A percentile compares a stretch with the other conserved stretches of the same genome.
These are phyloP conservation scores for Lachancea waltii DNA, from an alignment of 805 yeast species.

Conservation along the genomic window DNA sequence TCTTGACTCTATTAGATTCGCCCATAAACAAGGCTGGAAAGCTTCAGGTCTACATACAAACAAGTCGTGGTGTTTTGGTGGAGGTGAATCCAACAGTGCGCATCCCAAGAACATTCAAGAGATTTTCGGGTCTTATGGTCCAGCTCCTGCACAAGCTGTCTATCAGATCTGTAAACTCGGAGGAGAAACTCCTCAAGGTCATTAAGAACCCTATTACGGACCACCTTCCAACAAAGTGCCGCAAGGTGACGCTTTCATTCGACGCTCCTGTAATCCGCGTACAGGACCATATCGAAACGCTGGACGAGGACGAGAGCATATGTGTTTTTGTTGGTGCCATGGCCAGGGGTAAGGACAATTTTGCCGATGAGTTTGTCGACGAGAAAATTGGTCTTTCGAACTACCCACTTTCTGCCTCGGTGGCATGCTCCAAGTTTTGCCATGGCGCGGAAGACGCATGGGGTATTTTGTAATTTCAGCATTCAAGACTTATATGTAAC, in stretches of 20 bases:
- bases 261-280: slow-evolving; percentile 86
- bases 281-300: slow-evolving; percentile 73
- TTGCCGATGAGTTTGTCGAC: slow-evolving; percentile 95
- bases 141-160: slow-evolving; percentile 88
- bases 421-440: slow-evolving; percentile 96
- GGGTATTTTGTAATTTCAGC: slow-evolving; percentile 49
- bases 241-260: slow-evolving; percentile 84
- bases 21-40: slow-evolving; percentile 97
- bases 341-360: slow-evolving; percentile 97
- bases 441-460: slow-evolving; percentile 99
- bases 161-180: slow-evolving; percentile 90
- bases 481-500: not conserved
- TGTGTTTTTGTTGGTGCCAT: slow-evolving; percentile 99
- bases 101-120: slow-evolving; percentile 95
- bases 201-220: slow-evolving; percentile 96
- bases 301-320: slow-evolving; percentile 85
- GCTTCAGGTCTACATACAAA: slow-evolving; percentile 92
- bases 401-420: slow-evolving; percentile 93
- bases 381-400: slow-evolving; percentile 94
- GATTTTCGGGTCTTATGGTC: slow-evolving; percentile 97
- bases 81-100: slow-evolving; percentile 96
- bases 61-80: slow-evolving; percentile 88
- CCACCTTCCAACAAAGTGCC: slow-evolving; percentile 93
- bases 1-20: slow-evolving; percentile 88
- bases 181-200: slow-evolving; percentile 87